Base-by-base conservation (phyloP, 2,329 filamentous ascomycete species). In the Penicillium sp. region DNA sequence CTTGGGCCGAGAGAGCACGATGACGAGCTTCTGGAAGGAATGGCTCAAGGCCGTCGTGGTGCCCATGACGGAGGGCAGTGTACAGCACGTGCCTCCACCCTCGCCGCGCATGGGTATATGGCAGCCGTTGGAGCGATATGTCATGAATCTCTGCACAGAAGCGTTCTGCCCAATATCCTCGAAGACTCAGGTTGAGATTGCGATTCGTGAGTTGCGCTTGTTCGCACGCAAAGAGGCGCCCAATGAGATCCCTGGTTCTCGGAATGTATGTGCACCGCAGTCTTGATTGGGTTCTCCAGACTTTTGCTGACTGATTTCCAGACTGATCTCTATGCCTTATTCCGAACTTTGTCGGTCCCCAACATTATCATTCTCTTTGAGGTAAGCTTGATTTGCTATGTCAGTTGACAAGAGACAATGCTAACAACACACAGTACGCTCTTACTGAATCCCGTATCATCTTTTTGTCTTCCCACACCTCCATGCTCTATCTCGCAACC, bases 11-110 rank as follows among this genome's bases (percentile, higher is more conserved):
- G 94, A 99, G 71, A 81, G 82, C 13, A 88, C 86, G 58, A 84
- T 95, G 76, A 92, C 92, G 61, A 85, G 86, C 32, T 97, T 99
- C 76, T 99, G 93, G 92, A 97, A 97, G 74, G 94, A 99, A 72
- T 99, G 94, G 94, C 82, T 99, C 46, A 89, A 91, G 74, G 92
- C 93, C 7, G 84, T 97, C 10, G 81, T 94, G n/a, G 90, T 96
- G 22, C 94, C 94, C 29, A 99, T 97, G 94, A 92, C 87, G 1
- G 92, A 96, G 69, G 91, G 93, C 20, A 86, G 82, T 14, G 81
- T 99, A 31, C 77, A 94, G 63, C 84, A 92, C 55, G 86, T 99
- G 8, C 91, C 94, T 7, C 81, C 90, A 10, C 96, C 89, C 74
- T 97, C 93, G 5, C 92, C 94, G 13, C 90, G 87, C 67, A 86